Evolutionary conservation across 129 eudicot genomes (phyloP).

Genomic region (Flaveria ramosissima): DNA sequence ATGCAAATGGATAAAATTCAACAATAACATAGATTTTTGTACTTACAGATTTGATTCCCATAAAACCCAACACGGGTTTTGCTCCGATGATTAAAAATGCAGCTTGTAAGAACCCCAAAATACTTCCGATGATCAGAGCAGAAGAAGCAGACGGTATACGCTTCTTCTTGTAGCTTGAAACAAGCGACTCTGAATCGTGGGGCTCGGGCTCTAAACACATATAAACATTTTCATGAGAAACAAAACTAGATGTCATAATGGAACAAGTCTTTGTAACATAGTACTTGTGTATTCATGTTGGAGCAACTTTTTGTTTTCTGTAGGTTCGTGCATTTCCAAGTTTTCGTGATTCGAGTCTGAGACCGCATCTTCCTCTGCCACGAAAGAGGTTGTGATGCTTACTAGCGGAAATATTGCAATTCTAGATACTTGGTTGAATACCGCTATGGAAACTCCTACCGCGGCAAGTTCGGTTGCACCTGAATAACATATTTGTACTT

Average conservation of each 20-base stretch:
- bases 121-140: constrained; percentile 63
- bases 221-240: constrained; percentile 18
- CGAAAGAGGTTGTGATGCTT: constrained; percentile 79
- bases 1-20: neutral
- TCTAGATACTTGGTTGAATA: constrained; percentile 76
- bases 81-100: constrained; percentile 50
- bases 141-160: constrained; percentile 76
- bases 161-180: constrained; percentile 38
- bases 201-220: constrained; percentile 42
- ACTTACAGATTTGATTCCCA: constrained; percentile 82
- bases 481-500: constrained; percentile 19
- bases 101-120: constrained; percentile 72
- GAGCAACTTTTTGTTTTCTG: constrained; percentile 47
- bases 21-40: neutral
- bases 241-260: constrained; percentile 1
- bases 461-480: constrained; percentile 92
- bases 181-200: constrained; percentile 26
- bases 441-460: constrained; percentile 84
- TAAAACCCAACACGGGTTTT: constrained; percentile 58
- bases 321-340: constrained; percentile 42
- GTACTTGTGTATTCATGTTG: constrained; percentile 29
- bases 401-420: constrained; percentile 85
- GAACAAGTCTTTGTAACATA: constrained; percentile 1
- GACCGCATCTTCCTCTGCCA: constrained; percentile 68
- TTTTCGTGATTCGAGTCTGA: constrained; percentile 25